A percentile compares a stretch with the other conserved stretches of the same genome.
Evolutionary conservation across 768 basidiomycete species (phyloP).

Genomic region (Serendipita sp.): DNA sequence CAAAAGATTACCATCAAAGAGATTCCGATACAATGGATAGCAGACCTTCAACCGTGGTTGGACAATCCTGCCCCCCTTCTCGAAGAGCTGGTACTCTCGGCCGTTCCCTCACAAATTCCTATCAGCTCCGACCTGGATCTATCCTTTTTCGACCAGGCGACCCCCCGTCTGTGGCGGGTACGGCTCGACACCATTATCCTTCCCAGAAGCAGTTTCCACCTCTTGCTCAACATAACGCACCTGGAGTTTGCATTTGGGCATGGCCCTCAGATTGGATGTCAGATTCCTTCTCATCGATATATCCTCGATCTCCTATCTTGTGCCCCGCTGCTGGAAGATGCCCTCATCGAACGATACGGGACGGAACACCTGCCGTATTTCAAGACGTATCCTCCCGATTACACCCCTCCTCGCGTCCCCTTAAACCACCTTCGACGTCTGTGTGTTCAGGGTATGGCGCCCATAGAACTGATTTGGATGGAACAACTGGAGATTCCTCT

Average conservation of each 20-base stretch:
- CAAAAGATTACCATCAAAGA: neutral
- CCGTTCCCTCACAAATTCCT: neutral
- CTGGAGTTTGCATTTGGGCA: slow-evolving; percentile 3
- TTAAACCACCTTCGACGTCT: neutral
- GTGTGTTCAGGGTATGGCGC: neutral
- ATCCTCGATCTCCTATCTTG: slow-evolving; percentile 1
- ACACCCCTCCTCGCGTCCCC: neutral
- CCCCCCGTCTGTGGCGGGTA: neutral
- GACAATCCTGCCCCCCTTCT: slow-evolving; percentile 1
- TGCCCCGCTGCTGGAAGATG: neutral
- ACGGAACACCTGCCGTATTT: slow-evolving; percentile 3
- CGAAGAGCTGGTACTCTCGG: neutral
- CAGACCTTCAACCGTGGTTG: neutral
- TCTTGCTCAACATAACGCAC: neutral
- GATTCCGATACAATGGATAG: neutral
- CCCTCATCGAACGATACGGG: neutral
- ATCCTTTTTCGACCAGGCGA: slow-evolving; percentile 1
- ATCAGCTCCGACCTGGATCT: slow-evolving; percentile 1
- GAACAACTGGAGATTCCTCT: neutral
- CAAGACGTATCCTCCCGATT: neutral
- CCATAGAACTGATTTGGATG: neutral
- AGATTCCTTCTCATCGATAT: slow-evolving; percentile 4
- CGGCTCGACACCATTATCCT: neutral
- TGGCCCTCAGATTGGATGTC: neutral
- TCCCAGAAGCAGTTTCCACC: neutral